phyloP scores from a whole-genome alignment of 768 basidiomycete species.

The Leucogyrophana mollusca region DNA sequence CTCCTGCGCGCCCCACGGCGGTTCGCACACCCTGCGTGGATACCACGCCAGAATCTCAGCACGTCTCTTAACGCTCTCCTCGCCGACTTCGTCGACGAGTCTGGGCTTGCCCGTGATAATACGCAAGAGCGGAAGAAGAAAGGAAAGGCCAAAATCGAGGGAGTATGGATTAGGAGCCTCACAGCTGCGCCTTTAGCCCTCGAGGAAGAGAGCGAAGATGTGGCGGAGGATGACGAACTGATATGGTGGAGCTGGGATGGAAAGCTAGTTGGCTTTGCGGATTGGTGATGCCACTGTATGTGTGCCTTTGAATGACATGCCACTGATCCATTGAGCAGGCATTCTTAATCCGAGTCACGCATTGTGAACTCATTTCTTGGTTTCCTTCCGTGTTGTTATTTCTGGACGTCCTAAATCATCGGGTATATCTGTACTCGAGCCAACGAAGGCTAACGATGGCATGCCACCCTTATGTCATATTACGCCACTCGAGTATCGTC shows the following conservation, averaged over 20 bases:
- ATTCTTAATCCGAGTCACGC: too few species aligned
- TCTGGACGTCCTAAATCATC: too few species aligned
- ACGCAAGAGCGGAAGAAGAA: conserved; percentile 29
- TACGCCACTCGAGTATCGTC: too few species aligned
- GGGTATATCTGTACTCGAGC: too few species aligned
- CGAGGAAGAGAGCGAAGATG: conserved; percentile 13
- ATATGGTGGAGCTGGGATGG: conserved; percentile 57
- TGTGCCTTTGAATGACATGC: too few species aligned
- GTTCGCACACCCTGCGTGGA: conserved; percentile 46
- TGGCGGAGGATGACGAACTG: conserved; percentile 42
- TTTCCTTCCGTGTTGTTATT: too few species aligned
- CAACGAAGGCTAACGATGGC: too few species aligned
- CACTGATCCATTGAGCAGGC: too few species aligned
- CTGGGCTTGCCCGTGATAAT: conserved; percentile 18
- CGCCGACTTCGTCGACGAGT: conserved; percentile 31
- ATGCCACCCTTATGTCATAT: too few species aligned
- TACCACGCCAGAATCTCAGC: conserved; percentile 43
- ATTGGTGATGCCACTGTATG: too few species aligned
- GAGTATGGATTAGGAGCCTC: conserved; percentile 38
- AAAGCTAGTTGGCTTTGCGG: conserved; percentile 44
- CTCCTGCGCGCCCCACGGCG: conserved; percentile 46
- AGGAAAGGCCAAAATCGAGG: conserved; percentile 31
- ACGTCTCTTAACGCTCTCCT: conserved; percentile 35
- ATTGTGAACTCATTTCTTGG: too few species aligned
- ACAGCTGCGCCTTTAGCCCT: conserved; percentile 1